Evolutionary conservation across 768 basidiomycete genomes (phyloP), one percentile per base, ranked within the genome.

Genomic region (Chalciporus sphaerocephalus): DNA sequence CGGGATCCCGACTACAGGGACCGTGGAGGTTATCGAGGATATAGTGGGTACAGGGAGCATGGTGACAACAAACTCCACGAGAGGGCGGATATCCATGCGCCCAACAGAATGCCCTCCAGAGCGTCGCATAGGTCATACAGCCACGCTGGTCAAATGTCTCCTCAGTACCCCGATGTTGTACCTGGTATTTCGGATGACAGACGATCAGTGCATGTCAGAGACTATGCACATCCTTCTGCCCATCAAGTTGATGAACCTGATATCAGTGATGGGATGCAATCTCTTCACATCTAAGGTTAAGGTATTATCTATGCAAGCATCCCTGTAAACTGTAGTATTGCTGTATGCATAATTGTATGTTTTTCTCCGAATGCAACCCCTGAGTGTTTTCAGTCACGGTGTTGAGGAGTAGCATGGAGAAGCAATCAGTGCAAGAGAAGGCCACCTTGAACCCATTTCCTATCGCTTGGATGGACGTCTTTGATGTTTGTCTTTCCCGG

Each of bases 171-270:
- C 22, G 44, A 39, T 41, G 10, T 33, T 17, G 5, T 25, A 46
- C 66, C 64, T 18, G 13, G 48, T 11, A 40, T 61, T 37, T 10
- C 47, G 16, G 64, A 61, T 18, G 66, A 66, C 36, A 53, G 66
- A 34, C 49, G 49, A 18, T 61, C 61, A 5, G 53, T 12, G n/a
- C 28, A 33, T 17, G 42, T 21, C 33, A 52, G 62, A 17, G 43
- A 47, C 8, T 57, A 55, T 22, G 54, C 59, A 28, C 47, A 48
- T 21, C 30, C 47, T 12, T 44, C 54, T 4, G 33, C 53, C 47
- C 59, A 50, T 32, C 46, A 39, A 11, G 48, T 54, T 30, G 56
- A 52, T 11, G 62, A 52, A n/a, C 28, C n/a, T 13, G 63, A 64
- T 11, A 53, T 65, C n/a, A 57, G 27, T 27, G 32, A 45, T 11